Evolutionary conservation across 2,329 filamentous ascomycete genomes (phyloP).

Genomic region (Penicillium sp.): DNA sequence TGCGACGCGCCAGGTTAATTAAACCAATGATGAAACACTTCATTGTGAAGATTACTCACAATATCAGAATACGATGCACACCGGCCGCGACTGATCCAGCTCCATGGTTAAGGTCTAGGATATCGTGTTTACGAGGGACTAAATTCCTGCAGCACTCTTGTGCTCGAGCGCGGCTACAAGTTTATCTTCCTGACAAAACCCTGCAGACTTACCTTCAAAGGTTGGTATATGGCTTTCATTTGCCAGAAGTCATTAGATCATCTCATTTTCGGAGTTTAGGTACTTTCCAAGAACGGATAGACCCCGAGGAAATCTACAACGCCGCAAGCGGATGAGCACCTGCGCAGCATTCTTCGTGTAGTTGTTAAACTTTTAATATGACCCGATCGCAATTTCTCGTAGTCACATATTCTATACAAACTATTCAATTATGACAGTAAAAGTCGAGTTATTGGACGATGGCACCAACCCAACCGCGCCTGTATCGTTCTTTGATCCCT

Average conservation of each 20-base stretch:
- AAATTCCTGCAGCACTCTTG: not conserved
- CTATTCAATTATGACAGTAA: not conserved
- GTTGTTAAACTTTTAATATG: not conserved
- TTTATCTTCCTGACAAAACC: too few species aligned
- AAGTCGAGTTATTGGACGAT: not conserved
- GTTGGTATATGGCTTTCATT: not conserved
- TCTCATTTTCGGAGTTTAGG: conserved; percentile 7
- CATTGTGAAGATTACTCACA: too few species aligned
- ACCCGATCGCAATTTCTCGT: not conserved
- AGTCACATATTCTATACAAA: not conserved
- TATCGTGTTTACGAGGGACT: not conserved
- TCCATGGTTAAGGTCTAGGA: not conserved
- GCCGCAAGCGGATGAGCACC: conserved; percentile 12
- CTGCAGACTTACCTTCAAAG: too few species aligned
- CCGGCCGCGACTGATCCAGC: not conserved
- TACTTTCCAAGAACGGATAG: conserved; percentile 6
- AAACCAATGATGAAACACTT: not conserved
- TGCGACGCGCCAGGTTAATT: not conserved
- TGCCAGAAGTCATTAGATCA: not conserved
- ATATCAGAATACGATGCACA: not conserved
- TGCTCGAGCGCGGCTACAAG: not conserved
- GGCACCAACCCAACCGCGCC: conserved; percentile 11
- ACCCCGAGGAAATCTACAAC: not conserved
- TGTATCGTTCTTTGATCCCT: conserved; percentile 32
- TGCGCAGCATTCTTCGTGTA: not conserved